A percentile compares a stretch with the other conserved stretches of the same genome.
phyloP scores from a whole-genome alignment of 441 rosid species.

The Corymbia citriodora region DNA sequence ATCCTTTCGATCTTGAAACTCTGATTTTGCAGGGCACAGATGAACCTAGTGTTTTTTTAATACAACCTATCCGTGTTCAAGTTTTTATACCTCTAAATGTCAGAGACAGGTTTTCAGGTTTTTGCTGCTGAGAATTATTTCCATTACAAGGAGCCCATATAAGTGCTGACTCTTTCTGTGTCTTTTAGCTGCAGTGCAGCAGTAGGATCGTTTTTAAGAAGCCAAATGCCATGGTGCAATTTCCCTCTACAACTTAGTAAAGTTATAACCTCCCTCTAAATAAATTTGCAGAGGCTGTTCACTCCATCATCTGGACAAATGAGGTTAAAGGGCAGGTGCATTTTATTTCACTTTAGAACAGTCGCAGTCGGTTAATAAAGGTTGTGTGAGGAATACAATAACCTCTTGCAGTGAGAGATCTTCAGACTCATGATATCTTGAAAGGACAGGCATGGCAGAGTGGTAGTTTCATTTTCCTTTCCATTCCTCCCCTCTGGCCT shows the following conservation, averaged over 20 bases:
- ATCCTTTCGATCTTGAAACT: neutral
- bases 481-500: neutral
- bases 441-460: neutral
- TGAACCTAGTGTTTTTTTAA: neutral
- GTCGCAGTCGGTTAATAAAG: neutral
- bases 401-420: neutral
- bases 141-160: neutral
- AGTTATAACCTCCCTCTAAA: neutral
- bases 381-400: neutral
- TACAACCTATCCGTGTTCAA: neutral
- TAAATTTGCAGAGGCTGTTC: neutral
- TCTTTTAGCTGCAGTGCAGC: neutral
- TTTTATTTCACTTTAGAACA: neutral
- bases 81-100: neutral
- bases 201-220: neutral
- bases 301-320: neutral
- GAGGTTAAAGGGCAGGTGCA: neutral
- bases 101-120: neutral
- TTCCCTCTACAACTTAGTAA: neutral
- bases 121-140: neutral
- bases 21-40: conserved; percentile 1
- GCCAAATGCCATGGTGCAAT: neutral
- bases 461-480: neutral
- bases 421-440: neutral
- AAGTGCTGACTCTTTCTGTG: neutral